These are phyloP conservation scores for Trichophyton mentagrophytes DNA, from an alignment of 2,329 filamentous ascomycete species.

Conservation along the genomic window DNA sequence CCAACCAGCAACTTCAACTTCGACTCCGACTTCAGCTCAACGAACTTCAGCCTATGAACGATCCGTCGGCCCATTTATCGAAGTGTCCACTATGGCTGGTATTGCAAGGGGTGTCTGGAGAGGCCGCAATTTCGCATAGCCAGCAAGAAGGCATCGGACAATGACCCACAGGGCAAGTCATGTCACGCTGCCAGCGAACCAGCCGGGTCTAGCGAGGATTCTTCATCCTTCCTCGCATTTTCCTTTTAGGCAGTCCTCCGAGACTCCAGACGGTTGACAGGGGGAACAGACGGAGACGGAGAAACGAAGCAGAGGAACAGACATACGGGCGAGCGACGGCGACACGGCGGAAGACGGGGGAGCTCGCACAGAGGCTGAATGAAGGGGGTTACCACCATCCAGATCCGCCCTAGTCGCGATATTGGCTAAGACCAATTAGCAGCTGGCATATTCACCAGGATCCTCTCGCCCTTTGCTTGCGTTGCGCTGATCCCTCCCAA, in stretches of 20 bases:
- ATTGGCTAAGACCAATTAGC: conserved; percentile 1
- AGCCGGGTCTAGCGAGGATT: conserved; percentile 1
- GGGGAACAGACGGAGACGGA: not conserved
- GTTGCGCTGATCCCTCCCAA: conserved; percentile 68
- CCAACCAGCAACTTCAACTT: not conserved
- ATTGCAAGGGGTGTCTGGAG: not conserved
- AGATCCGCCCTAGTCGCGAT: conserved; percentile 2
- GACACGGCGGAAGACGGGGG: not conserved
- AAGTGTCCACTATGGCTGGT: not conserved
- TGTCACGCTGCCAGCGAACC: not conserved
- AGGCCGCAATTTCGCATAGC: not conserved
- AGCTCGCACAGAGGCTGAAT: not conserved
- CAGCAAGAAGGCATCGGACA: not conserved
- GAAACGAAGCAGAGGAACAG: too few relatives aligned
- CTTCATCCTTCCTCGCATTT: conserved; percentile 3
- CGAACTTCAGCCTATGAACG: not conserved
- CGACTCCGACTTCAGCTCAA: not conserved
- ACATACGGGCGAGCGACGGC: not conserved
- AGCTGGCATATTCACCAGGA: conserved; percentile 66
- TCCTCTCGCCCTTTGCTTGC: conserved; percentile 99
- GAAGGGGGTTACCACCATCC: conserved; percentile 1
- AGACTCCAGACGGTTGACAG: not conserved
- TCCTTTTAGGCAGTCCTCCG: not conserved
- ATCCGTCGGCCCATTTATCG: not conserved
- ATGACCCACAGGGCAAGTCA: not conserved